phyloP scores from a whole-genome alignment of 805 yeast species.

The Scheffersomyces coipomensis region DNA sequence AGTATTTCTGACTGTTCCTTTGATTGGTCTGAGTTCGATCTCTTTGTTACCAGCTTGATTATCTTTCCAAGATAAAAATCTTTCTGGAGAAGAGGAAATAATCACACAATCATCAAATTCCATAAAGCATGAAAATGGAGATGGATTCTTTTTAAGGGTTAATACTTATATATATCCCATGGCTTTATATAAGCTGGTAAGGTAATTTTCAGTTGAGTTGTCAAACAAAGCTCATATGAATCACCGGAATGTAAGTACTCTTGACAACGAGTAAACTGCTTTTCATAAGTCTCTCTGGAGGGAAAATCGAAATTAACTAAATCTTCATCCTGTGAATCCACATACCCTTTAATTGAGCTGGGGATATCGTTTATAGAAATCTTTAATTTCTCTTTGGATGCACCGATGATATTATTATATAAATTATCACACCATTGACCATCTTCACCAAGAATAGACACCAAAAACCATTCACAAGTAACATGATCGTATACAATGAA shows the following conservation, averaged over 20 bases:
- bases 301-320: constrained; percentile 48
- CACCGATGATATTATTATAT: constrained; percentile 7
- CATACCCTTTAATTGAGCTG: constrained; percentile 16
- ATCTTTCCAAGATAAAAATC: constrained; percentile 79
- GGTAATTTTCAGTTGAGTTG: constrained; percentile 64
- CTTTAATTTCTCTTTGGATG: constrained; percentile 5
- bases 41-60: constrained; percentile 18
- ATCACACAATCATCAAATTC: constrained; percentile 63
- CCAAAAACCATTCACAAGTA: constrained; percentile 45
- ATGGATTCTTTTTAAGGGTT: constrained; percentile 68
- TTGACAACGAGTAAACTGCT: constrained; percentile 64
- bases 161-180: constrained; percentile 79
- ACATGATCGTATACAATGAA: constrained; percentile 54
- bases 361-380: constrained; percentile 21
- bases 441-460: constrained; percentile 42
- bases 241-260: constrained; percentile 72
- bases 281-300: constrained; percentile 48
- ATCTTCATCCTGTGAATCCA: constrained; percentile 16
- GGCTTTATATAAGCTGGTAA: constrained; percentile 52
- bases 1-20: constrained; percentile 85
- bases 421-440: constrained; percentile 35
- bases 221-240: constrained; percentile 90
- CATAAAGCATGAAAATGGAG: constrained; percentile 87
- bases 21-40: constrained; percentile 90
- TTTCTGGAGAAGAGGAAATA: constrained; percentile 90